Percentiles rank a stretch among this genome's conserved stretches.
phyloP scores from a whole-genome alignment of 140 eudicot genomes.

The Senecio squalidus region DNA sequence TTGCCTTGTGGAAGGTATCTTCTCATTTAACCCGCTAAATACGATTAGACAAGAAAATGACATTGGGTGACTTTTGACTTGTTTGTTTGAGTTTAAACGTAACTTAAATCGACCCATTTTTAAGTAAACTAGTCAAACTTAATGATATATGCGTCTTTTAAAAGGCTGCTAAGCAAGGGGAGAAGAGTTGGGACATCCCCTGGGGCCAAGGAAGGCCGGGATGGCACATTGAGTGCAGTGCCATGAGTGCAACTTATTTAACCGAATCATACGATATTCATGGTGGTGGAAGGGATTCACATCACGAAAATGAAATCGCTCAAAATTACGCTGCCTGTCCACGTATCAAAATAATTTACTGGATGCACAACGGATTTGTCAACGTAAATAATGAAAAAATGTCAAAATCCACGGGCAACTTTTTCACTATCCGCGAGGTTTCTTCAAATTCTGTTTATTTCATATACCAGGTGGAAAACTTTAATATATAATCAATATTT shows the following conservation, averaged over 20 bases:
- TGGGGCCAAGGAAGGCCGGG: slow-evolving; percentile 99
- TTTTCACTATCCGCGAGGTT: slow-evolving; percentile 87
- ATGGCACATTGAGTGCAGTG: slow-evolving; percentile 99
- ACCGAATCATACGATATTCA: slow-evolving; percentile 70
- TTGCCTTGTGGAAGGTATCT: background rate
- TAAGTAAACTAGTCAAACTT: background rate
- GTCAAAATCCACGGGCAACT: slow-evolving; percentile 74
- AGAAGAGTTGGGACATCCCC: slow-evolving; percentile 89
- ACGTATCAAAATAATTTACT: slow-evolving; percentile 57
- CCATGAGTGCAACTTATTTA: slow-evolving; percentile 80
- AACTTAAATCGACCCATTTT: too few relatives aligned
- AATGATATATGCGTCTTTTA: slow-evolving; percentile 1
- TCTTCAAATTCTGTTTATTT: slow-evolving; percentile 63
- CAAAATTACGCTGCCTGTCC: slow-evolving; percentile 92
- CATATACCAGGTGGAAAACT: slow-evolving; percentile 45
- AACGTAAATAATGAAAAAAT: slow-evolving; percentile 78
- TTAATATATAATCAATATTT: background rate
- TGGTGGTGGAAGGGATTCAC: slow-evolving; percentile 97
- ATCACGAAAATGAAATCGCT: slow-evolving; percentile 92
- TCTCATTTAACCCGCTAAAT: background rate
- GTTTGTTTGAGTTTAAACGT: background rate
- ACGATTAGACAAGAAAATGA: background rate
- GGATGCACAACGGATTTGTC: slow-evolving; percentile 94
- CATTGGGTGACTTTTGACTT: background rate
- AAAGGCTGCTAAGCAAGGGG: slow-evolving; percentile 96